phyloP scores from a whole-genome alignment of 2,329 filamentous ascomycete genomes.

The Chaetoscypha palmicola region DNA sequence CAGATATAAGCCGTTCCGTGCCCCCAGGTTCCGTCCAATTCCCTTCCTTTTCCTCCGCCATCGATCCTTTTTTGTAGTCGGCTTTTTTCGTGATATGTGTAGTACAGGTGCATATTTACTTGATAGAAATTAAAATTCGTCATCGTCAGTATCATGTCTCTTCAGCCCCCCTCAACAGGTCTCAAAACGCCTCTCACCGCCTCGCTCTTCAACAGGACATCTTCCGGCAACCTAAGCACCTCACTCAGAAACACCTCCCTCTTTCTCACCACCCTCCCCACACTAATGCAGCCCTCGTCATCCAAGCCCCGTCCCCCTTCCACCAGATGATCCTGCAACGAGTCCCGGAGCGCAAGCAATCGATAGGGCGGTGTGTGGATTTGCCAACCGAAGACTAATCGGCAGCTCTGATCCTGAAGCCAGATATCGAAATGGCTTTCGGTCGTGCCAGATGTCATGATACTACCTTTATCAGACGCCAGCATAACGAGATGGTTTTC shows the following conservation, averaged over 20 bases:
- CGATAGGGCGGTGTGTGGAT: constrained; percentile 1
- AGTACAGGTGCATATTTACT: too few relatives aligned
- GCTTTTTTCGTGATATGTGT: too few relatives aligned
- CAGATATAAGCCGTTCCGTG: too few relatives aligned
- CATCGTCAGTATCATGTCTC: too few relatives aligned
- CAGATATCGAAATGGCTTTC: constrained; percentile 2
- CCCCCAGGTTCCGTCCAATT: too few relatives aligned
- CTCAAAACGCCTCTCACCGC: constrained; percentile 2
- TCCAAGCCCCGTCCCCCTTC: neutral
- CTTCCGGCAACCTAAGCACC: constrained; percentile 3
- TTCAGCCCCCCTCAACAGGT: constrained; percentile 2
- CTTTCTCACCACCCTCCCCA: neutral
- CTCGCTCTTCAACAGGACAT: constrained; percentile 1
- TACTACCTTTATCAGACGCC: neutral
- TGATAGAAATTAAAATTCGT: too few relatives aligned
- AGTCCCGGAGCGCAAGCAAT: neutral
- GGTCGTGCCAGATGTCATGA: constrained; percentile 5
- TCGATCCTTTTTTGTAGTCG: too few relatives aligned
- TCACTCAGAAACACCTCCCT: constrained; percentile 4
- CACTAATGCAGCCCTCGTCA: neutral
- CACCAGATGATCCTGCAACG: neutral
- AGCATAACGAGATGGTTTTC: constrained; percentile 3
- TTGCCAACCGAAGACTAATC: constrained; percentile 2
- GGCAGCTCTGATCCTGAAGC: constrained; percentile 1
- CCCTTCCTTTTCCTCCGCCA: too few relatives aligned